Conservation (phyloP, 306 rosid species). For the Quercus parvula region DNA sequence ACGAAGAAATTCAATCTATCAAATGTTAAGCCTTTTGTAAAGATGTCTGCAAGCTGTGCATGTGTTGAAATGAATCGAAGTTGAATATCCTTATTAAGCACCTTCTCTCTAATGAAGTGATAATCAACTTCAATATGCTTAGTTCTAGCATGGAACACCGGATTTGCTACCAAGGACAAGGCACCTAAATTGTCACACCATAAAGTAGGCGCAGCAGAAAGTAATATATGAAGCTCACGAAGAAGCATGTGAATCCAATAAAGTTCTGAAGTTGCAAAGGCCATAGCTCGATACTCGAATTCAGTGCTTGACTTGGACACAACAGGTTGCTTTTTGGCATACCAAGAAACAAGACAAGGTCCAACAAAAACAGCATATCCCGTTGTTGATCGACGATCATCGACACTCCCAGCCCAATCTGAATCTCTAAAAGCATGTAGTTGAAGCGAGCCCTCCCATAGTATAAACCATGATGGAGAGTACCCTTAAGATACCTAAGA, state of each 20-base stretch:
- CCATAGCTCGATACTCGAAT: background rate
- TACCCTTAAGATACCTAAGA: background rate
- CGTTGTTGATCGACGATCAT: background rate
- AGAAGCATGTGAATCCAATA: background rate
- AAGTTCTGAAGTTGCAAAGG: background rate
- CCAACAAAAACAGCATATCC: background rate
- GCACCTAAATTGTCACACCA: no score
- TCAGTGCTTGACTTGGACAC: background rate
- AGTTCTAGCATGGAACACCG: no score
- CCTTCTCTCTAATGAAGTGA: no score
- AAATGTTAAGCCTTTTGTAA: no score
- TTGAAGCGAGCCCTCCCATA: background rate
- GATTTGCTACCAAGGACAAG: no score
- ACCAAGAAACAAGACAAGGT: background rate
- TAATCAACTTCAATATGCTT: no score
- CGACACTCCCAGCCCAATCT: background rate
- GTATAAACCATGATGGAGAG: background rate
- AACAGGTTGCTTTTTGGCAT: background rate
- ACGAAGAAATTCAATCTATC: no score
- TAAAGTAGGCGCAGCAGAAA: no score
- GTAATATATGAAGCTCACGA: no score
- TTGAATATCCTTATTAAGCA: no score
- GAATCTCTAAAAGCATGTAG: background rate
- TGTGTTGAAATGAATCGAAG: no score
- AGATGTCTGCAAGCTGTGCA: no score